A percentile compares a stretch with the other conserved stretches of the same genome.
Evolutionary conservation across 1,284 basidiomycete species (phyloP).

Genomic region (Athelia psychrophila): DNA sequence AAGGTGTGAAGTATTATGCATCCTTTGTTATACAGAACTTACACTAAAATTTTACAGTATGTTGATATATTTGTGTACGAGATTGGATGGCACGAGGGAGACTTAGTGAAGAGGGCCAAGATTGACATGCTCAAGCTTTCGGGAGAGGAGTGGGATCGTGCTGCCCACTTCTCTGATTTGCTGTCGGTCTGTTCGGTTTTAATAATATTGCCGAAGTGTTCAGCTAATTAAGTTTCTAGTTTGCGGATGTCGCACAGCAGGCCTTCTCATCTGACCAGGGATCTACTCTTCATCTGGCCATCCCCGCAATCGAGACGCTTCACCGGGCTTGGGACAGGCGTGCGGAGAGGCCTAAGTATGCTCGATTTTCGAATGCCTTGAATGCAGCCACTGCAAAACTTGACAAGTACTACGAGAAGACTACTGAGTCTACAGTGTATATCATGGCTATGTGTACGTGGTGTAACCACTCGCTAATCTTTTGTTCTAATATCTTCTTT

Average conservation of each 20-base stretch:
- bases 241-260: background rate
- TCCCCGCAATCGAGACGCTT: background rate
- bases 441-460: background rate
- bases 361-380: background rate
- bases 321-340: background rate
- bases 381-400: background rate
- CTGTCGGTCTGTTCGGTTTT: conserved; percentile 2
- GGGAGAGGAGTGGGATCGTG: background rate
- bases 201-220: background rate
- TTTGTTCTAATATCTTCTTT: too few relatives aligned
- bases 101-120: conserved; percentile 5
- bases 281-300: background rate
- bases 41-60: background rate
- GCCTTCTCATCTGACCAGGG: background rate
- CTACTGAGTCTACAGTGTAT: background rate
- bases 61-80: conserved; percentile 10
- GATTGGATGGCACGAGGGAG: conserved; percentile 4
- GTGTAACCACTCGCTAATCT: background rate
- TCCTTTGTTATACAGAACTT: background rate
- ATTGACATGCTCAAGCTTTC: conserved; percentile 5
- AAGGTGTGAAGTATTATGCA: conserved; percentile 5
- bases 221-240: background rate
- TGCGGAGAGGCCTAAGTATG: background rate
- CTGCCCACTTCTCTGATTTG: background rate
- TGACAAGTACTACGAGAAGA: background rate